Percentiles rank a stretch among this genome's conserved stretches.
phyloP scores from a whole-genome alignment of 352 stramenopile genomes.

The Aphanomyces stellatus region DNA sequence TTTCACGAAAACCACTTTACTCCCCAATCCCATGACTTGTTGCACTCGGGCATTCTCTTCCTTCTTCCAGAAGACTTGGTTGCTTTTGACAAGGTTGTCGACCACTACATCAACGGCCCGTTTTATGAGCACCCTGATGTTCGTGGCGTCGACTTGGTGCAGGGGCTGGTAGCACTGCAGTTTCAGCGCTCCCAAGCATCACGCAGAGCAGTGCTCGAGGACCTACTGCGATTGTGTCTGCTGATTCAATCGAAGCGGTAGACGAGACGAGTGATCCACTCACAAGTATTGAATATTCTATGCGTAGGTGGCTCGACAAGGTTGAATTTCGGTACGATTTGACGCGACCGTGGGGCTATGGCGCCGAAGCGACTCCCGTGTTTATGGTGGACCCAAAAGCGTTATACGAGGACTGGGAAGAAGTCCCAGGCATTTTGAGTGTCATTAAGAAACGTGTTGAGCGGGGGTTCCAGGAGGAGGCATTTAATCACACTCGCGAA shows the following conservation, averaged over 20 bases:
- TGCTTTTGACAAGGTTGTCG: constrained; percentile 40
- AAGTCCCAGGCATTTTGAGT: constrained; percentile 45
- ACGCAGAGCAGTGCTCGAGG: constrained; percentile 39
- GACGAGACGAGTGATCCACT: neutral
- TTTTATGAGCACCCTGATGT: constrained; percentile 41
- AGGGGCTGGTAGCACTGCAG: constrained; percentile 40
- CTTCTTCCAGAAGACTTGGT: constrained; percentile 37
- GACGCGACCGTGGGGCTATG: constrained; percentile 49
- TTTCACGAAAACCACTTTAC: constrained; percentile 37
- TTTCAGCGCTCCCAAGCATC: constrained; percentile 43
- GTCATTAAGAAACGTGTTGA: constrained; percentile 58
- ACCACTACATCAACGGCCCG: constrained; percentile 56
- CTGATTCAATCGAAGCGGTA: constrained; percentile 40
- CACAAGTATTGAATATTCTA: neutral
- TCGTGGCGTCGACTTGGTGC: constrained; percentile 51
- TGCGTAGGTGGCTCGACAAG: constrained; percentile 58
- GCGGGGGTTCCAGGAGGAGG: constrained; percentile 53
- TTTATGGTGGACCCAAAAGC: constrained; percentile 39
- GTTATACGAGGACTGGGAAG: constrained; percentile 28
- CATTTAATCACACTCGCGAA: constrained; percentile 36
- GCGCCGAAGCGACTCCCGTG: constrained; percentile 38
- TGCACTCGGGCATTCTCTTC: constrained; percentile 26
- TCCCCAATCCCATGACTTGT: neutral
- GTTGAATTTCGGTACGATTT: constrained; percentile 61
- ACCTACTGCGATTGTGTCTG: constrained; percentile 42